These are phyloP conservation scores for Oryza glaberrima DNA, from an alignment of 176 grass and related monocot genomes.

Conservation along the genomic window DNA sequence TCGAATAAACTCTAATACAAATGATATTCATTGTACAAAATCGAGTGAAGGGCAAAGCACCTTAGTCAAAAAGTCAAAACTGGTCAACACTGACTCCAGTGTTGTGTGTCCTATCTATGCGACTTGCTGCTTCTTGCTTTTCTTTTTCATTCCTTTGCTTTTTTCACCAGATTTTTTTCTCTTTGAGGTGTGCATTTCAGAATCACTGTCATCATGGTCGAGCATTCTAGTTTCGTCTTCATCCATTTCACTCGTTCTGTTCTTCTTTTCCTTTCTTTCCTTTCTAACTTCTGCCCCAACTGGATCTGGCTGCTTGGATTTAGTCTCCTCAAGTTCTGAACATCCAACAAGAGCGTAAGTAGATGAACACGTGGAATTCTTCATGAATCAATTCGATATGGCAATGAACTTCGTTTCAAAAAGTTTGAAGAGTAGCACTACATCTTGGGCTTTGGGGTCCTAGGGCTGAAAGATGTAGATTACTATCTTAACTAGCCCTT, in stretches of 20 bases:
- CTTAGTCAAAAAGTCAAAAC: background rate
- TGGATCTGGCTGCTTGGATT: slow-evolving; percentile 25
- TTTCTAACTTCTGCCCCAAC: slow-evolving; percentile 41
- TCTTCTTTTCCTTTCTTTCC: slow-evolving; percentile 47
- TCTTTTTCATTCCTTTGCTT: slow-evolving; percentile 51
- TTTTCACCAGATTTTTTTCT: slow-evolving; percentile 59
- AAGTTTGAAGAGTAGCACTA: too few relatives aligned
- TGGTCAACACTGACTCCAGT: slow-evolving; percentile 18
- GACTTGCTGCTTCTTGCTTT: slow-evolving; percentile 62
- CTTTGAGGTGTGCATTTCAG: slow-evolving; percentile 53
- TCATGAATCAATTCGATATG: slow-evolving; percentile 20
- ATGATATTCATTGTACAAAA: slow-evolving; percentile 29
- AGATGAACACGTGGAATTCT: background rate
- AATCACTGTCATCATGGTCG: slow-evolving; percentile 33
- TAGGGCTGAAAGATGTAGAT: background rate
- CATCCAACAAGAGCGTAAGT: slow-evolving; percentile 34
- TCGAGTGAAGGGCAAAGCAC: slow-evolving; percentile 7
- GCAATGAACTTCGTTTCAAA: background rate
- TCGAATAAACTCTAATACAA: background rate
- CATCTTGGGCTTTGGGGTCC: background rate
- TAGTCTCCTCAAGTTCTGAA: slow-evolving; percentile 56
- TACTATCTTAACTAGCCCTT: background rate
- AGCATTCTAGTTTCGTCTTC: slow-evolving; percentile 40
- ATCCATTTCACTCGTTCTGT: slow-evolving; percentile 41
- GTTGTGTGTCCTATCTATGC: slow-evolving; percentile 36